Evolutionary conservation across 192 early-diverging fungal genomes (phyloP), one percentile per base, ranked within the genome.

Genomic region (Coemansia sp.): DNA sequence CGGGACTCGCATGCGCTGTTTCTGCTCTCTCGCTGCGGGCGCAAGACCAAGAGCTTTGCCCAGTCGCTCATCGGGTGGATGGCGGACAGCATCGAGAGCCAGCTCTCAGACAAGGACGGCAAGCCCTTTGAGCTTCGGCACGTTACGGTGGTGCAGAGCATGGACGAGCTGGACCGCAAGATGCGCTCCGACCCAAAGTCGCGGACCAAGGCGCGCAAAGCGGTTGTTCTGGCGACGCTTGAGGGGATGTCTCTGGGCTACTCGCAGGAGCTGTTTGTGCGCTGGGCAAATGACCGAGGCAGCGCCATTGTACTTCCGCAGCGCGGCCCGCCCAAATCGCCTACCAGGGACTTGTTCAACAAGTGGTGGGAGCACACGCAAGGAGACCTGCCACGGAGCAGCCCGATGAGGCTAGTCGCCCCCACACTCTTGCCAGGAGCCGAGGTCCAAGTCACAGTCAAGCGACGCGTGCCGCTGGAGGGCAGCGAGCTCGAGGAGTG

Each of bases 21-120:
- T 42, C 86, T 97, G 40, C 83, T 99, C 35, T 86, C 90, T 14
- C 84, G 93, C 60, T 90, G 89, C 53, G 87, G 86, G 54, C 87
- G 89, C 60, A 86, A 89, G 14, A 90, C 89, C n/a, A 84, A 92
- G 8, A 88, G 92, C 65, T 90, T 89, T 75, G 96, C 97, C 0
- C 92, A 92, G 59, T 89, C 91, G 19, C 96, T 96, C 88, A 79
- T 93, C 42, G 95, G 96, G 76, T 99, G 97, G 97, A 97, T 98
- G 96, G 89, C 93, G 9, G 87, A 91, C 49, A 87, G 84, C 29
- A 83, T 99, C 19, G 88, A 88, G 24, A 75, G 87, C 31, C 79
- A 89, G 14, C 91, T 98, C 45, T 82, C 89, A 3, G 83, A 86
- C 35, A 83, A 86, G 36, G 86, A 94, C 11, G 90, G 90, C 60